Percentiles rank a stretch among this genome's conserved stretches.
Conservation (phyloP, 352 stramenopile genomes). For the Halophytophthora batemanensis region DNA sequence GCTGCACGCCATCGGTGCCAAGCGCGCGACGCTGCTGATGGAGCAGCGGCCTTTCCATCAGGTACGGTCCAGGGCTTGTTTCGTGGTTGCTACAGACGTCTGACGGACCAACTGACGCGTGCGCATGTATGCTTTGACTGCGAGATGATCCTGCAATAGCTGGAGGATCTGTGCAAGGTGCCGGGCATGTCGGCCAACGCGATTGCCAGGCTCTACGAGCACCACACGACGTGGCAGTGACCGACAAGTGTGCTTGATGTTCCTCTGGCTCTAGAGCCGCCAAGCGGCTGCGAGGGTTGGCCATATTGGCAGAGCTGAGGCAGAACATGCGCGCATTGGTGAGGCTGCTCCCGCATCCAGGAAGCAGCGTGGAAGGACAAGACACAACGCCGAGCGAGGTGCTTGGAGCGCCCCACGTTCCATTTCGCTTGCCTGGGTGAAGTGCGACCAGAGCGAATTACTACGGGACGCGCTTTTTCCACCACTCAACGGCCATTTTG, state of each 20-base stretch:
- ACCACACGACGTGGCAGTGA: constrained; percentile 27
- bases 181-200: constrained; percentile 45
- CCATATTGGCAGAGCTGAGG: constrained; percentile 21
- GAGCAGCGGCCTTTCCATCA: constrained; percentile 38
- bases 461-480: background rate
- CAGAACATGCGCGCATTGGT: constrained; percentile 6
- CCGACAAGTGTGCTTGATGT: no score
- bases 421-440: background rate
- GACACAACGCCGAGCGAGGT: no score
- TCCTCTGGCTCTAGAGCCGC: no score
- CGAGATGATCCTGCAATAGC: constrained; percentile 12
- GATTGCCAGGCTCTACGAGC: constrained; percentile 35
- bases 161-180: constrained; percentile 40
- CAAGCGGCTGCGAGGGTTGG: no score
- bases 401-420: background rate
- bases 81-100: background rate
- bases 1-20: constrained; percentile 51
- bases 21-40: constrained; percentile 44
- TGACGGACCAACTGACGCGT: no score
- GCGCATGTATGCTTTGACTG: background rate
- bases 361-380: no score
- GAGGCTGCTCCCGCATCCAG: background rate
- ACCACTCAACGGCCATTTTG: background rate
- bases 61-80: constrained; percentile 11
- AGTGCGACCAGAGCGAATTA: background rate